phyloP scores from a whole-genome alignment of 768 basidiomycete species.

The Mycena maculata region DNA sequence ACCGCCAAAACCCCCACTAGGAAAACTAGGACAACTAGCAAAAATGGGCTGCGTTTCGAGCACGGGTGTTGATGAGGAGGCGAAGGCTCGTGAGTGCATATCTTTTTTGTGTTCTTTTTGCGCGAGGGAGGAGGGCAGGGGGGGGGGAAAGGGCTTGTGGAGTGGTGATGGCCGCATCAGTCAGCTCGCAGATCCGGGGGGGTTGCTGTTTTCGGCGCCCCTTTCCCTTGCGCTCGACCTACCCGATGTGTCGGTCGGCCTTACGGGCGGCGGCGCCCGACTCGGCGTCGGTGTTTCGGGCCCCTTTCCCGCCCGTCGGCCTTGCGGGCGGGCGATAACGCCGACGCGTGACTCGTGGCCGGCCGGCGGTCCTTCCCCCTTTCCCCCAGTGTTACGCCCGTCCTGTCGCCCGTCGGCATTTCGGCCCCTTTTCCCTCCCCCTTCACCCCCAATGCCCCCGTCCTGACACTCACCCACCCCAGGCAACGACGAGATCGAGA shows the following conservation, averaged over 20 bases:
- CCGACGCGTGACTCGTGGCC: no score
- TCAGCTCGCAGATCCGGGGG: no score
- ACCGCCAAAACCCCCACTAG: not conserved
- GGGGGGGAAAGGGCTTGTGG: no score
- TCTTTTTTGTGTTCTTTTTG: conserved; percentile 6
- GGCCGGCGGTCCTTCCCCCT: conserved; percentile 8
- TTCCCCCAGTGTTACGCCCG: not conserved
- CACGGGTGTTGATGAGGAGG: conserved; percentile 78
- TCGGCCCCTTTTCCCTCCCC: not conserved
- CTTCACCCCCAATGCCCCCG: no score
- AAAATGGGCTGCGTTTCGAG: conserved; percentile 83
- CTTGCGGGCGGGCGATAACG: no score
- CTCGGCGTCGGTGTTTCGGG: no score
- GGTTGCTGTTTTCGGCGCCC: no score
- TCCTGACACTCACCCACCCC: not conserved
- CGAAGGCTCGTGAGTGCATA: conserved; percentile 78
- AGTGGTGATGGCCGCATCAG: no score
- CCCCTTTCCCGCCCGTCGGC: no score
- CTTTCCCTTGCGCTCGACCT: not conserved
- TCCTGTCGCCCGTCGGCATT: no score
- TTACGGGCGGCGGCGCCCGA: no score
- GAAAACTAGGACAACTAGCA: not conserved
- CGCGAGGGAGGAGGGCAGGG: not conserved
- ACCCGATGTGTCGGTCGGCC: no score
- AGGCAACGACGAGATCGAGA: conserved; percentile 96